These are phyloP conservation scores for Kentomonas sorsogonicus DNA, from an alignment of 208 protist genomes.

Conservation along the genomic window DNA sequence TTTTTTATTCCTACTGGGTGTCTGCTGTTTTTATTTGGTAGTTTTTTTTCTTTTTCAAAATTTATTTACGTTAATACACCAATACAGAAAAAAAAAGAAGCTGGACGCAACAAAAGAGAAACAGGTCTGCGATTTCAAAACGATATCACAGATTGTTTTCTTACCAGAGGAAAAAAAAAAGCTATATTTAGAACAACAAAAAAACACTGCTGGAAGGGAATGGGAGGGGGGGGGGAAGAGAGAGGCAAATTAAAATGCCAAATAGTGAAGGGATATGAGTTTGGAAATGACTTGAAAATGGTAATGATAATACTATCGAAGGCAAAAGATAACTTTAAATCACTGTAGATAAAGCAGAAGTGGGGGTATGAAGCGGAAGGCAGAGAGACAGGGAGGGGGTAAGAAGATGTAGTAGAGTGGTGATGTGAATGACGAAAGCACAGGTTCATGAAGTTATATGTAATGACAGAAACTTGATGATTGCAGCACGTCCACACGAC, in stretches of 20 bases:
- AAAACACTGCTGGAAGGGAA: conserved; percentile 2
- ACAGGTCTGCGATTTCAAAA: not conserved
- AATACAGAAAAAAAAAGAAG: conserved; percentile 9
- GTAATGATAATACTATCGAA: too few relatives aligned
- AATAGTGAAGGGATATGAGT: not conserved
- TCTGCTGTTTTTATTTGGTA: not conserved
- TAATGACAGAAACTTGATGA: too few relatives aligned
- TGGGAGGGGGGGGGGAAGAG: conserved; percentile 7
- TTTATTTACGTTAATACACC: conserved; percentile 5
- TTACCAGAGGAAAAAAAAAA: not conserved
- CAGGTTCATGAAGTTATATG: too few relatives aligned
- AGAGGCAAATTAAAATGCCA: not conserved
- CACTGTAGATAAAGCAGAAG: too few relatives aligned
- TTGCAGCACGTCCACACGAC: too few relatives aligned
- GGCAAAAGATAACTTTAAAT: too few relatives aligned
- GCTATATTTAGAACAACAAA: not conserved
- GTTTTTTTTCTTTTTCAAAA: conserved; percentile 3
- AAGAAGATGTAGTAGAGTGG: too few relatives aligned
- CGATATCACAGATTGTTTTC: not conserved
- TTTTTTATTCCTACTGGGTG: conserved; percentile 4
- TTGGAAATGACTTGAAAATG: too few relatives aligned
- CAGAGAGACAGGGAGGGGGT: too few relatives aligned
- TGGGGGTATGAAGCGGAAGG: too few relatives aligned
- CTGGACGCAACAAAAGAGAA: not conserved
- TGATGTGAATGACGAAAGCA: too few relatives aligned